Evolutionary conservation across 2,329 filamentous ascomycete species (phyloP), one percentile per base, ranked within the genome.

Genomic region (Monosporascus sp.): DNA sequence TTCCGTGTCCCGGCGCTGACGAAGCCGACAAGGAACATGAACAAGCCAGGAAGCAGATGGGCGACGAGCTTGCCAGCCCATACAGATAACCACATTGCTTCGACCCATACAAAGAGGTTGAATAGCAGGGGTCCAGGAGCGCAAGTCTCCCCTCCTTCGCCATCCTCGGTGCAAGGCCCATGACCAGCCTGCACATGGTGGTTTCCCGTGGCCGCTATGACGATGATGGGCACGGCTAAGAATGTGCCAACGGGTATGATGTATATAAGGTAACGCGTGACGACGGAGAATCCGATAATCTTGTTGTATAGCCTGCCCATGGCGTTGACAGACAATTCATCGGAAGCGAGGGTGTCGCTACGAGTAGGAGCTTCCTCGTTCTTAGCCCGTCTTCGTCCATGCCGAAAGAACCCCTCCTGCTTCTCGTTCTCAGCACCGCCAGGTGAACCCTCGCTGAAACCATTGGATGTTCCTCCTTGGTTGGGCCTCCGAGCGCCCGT

Each of bases 1-100:
- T 89, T 89, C 55, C 84, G 77, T 5, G 85, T 86, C 47, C 85
- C 85, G 15, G 82, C 80, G 66, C 83, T 87, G 65, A 89, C 79
- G 31, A 89, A 82, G 52, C 86, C 86, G 57, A 79, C 81, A 60
- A 87, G 79, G 63, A 87, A 85, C 76, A 88, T 84, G 69, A 89
- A 89, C 50, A 82, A 58, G 39, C 73, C 69, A 0, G 86, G 85
- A 3, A 87, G 64, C 17, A 80, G 64, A 66, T 82, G 82, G 15
- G 85, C 81, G 11, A 83, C 74, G 44, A 87, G 69, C 70, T 89
- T 89, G 58, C 80, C 83, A 18, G 76, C 72, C 86, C 86, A 89
- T 11, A 88, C 75, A 8, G 79, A 76, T 39, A 85, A 69, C 86
- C 86, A 89, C 37, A 85, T 76, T 49, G 86, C 75, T 63, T 88